A percentile compares a stretch with the other conserved stretches of the same genome.
phyloP scores from a whole-genome alignment of 176 grass and related monocot genomes.

The Avena eriantha region DNA sequence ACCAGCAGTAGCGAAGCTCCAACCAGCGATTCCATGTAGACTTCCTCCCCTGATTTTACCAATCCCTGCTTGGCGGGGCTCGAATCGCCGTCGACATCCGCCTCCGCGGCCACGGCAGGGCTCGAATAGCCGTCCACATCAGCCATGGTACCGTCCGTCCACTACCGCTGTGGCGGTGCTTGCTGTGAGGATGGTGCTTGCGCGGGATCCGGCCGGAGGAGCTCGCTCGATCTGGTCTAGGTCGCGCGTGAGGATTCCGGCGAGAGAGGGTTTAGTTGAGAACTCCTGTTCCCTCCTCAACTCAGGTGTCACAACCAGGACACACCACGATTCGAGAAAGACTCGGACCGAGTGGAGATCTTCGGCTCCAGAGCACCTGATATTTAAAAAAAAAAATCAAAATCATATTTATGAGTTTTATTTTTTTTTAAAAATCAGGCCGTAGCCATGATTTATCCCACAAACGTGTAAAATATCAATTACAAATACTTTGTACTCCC shows the following conservation, averaged over 20 bases:
- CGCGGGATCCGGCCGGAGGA: not conserved
- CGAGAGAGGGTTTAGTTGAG: not conserved
- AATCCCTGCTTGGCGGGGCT: not conserved
- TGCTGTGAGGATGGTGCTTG: not conserved
- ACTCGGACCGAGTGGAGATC: too few relatives aligned
- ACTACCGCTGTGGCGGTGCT: not conserved
- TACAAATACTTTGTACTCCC: too few relatives aligned
- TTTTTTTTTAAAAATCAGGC: too few relatives aligned
- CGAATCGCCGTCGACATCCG: not conserved
- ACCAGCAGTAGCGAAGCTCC: slow-evolving; percentile 3
- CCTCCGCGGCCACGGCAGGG: not conserved
- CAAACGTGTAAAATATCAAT: too few relatives aligned
- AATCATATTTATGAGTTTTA: too few relatives aligned
- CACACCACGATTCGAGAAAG: too few relatives aligned
- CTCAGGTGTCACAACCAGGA: too few relatives aligned
- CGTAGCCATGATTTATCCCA: too few relatives aligned
- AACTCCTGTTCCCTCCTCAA: not conserved
- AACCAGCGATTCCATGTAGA: slow-evolving; percentile 6
- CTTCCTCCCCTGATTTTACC: not conserved
- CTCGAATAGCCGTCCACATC: not conserved
- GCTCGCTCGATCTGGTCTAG: not conserved
- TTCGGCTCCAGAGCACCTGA: too few relatives aligned
- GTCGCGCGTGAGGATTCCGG: not conserved
- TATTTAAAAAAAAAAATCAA: too few relatives aligned
- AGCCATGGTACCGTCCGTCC: not conserved